Percentiles rank a stretch among this genome's conserved stretches.
Conservation (phyloP, 306 rosid genomes). For the Quercus glauca region DNA sequence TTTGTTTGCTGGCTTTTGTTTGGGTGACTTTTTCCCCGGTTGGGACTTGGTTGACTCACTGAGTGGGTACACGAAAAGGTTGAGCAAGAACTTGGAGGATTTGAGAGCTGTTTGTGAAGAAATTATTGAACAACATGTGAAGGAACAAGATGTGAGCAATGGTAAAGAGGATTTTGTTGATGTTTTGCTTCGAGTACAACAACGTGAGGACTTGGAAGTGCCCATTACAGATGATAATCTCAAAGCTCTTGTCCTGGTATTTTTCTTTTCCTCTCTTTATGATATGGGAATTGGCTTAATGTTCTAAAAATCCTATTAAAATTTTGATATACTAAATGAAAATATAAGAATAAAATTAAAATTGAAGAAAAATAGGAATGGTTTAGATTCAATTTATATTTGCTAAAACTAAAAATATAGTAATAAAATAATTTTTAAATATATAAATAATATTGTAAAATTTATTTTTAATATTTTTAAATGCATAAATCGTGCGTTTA, state of each 20-base stretch:
- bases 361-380: no score
- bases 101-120: constrained; percentile 32
- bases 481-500: no score
- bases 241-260: constrained; percentile 44
- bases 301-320: no score
- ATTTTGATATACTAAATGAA: no score
- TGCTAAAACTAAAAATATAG: no score
- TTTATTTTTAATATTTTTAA: no score
- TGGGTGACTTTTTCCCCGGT: constrained; percentile 37
- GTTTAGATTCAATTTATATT: no score
- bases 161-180: constrained; percentile 37
- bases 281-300: no score
- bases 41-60: constrained; percentile 28
- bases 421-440: no score
- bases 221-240: constrained; percentile 38
- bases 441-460: no score
- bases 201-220: constrained; percentile 22
- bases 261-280: background rate
- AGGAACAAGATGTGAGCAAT: background rate
- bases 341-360: no score
- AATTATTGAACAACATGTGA: constrained; percentile 28
- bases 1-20: constrained; percentile 36
- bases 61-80: constrained; percentile 23
- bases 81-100: constrained; percentile 21
- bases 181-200: constrained; percentile 32